phyloP scores from a whole-genome alignment of 352 stramenopile species.

The Discostella stelligera region DNA sequence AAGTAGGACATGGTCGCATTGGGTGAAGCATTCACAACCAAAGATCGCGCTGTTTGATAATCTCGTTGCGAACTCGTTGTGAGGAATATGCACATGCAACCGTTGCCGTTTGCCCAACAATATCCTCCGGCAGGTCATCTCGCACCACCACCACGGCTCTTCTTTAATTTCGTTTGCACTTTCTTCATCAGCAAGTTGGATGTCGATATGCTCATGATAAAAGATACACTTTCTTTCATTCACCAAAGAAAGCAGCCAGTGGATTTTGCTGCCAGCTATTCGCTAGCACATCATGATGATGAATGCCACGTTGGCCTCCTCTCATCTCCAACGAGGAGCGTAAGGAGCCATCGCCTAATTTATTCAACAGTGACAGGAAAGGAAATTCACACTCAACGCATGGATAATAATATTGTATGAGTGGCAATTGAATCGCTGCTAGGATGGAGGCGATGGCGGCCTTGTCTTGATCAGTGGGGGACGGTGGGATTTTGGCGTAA shows the following conservation, averaged over 20 bases:
- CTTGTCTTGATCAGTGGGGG: slow-evolving; percentile 30
- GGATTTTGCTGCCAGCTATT: slow-evolving; percentile 26
- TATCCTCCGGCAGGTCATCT: slow-evolving; percentile 18
- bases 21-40: slow-evolving; percentile 68
- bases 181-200: slow-evolving; percentile 50
- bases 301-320: slow-evolving; percentile 72
- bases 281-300: slow-evolving; percentile 45
- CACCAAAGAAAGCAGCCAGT: slow-evolving; percentile 25
- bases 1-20: slow-evolving; percentile 72
- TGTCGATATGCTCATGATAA: slow-evolving; percentile 54
- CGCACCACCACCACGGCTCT: slow-evolving; percentile 49
- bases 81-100: slow-evolving; percentile 54
- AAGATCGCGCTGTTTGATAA: slow-evolving; percentile 52
- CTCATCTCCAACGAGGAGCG: slow-evolving; percentile 66
- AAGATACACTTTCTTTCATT: slow-evolving; percentile 15
- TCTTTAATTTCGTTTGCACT: slow-evolving; percentile 46
- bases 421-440: slow-evolving; percentile 52
- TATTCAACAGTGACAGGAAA: slow-evolving; percentile 60
- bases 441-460: slow-evolving; percentile 62
- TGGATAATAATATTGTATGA: slow-evolving; percentile 39
- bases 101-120: slow-evolving; percentile 3
- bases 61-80: slow-evolving; percentile 54
- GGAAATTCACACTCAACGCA: slow-evolving; percentile 78
- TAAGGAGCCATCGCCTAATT: slow-evolving; percentile 69
- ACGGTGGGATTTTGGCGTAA: slow-evolving; percentile 26